Evolutionary conservation across 1,284 basidiomycete genomes (phyloP).

Genomic region (Anthracocystis setariae): DNA sequence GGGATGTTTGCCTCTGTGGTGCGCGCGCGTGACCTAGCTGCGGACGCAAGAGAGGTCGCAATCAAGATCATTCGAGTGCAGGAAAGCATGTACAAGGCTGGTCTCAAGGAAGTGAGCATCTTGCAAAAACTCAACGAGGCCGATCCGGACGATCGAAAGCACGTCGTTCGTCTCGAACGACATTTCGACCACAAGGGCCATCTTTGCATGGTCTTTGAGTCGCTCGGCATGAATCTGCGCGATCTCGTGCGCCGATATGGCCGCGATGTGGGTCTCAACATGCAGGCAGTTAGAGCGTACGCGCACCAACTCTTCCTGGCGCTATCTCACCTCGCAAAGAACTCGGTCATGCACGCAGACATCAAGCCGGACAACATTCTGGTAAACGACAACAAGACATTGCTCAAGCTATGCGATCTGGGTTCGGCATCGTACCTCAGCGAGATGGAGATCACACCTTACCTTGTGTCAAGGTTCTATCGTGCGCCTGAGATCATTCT

Average conservation of each 20-base stretch:
- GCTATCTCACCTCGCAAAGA: constrained; percentile 84
- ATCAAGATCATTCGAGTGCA: constrained; percentile 97
- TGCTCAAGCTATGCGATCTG: constrained; percentile 93
- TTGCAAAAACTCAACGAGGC: constrained; percentile 84
- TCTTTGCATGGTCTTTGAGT: constrained; percentile 95
- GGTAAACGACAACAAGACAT: constrained; percentile 89
- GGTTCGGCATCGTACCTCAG: constrained; percentile 92
- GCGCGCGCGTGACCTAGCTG: constrained; percentile 76
- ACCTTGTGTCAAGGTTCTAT: constrained; percentile 97
- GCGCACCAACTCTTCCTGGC: constrained; percentile 94
- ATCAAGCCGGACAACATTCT: constrained; percentile 72
- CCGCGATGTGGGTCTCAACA: constrained; percentile 95
- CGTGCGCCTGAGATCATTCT: constrained; percentile 98
- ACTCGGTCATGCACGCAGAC: constrained; percentile 95
- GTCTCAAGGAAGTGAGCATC: constrained; percentile 89
- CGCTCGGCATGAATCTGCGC: constrained; percentile 91
- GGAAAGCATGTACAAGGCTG: constrained; percentile 97
- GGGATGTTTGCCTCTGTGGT: constrained; percentile 99
- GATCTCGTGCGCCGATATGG: constrained; percentile 99
- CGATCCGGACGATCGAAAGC: constrained; percentile 96
- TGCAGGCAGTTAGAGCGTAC: constrained; percentile 95
- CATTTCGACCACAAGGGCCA: constrained; percentile 98
- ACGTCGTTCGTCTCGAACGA: constrained; percentile 86
- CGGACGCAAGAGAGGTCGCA: constrained; percentile 77
- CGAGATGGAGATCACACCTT: constrained; percentile 97